phyloP scores from a whole-genome alignment of 2,329 filamentous ascomycete genomes.

The Davidsoniella neocaledoniae region DNA sequence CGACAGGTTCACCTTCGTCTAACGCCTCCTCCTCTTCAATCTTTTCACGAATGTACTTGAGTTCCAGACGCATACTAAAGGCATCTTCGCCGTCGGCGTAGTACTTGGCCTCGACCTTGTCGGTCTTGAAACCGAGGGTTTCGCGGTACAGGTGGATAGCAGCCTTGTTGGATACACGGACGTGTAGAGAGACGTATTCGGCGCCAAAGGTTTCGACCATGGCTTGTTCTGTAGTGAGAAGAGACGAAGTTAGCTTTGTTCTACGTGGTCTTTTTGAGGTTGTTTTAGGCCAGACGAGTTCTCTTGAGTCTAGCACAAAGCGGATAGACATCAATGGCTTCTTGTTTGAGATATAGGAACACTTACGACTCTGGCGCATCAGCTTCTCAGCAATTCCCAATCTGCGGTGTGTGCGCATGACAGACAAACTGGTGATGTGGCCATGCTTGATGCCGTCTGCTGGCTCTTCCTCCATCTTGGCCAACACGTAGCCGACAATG shows the following conservation, averaged over 20 bases:
- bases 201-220: conserved; percentile 94
- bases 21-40: conserved; percentile 27
- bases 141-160: conserved; percentile 85
- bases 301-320: too few species aligned
- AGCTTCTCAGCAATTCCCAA: conserved; percentile 91
- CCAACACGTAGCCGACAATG: conserved; percentile 97
- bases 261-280: background rate
- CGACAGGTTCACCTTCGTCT: conserved; percentile 57
- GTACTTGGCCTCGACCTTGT: conserved; percentile 77
- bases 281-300: background rate
- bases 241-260: background rate
- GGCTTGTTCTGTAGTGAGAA: conserved; percentile 49
- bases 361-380: conserved; percentile 87
- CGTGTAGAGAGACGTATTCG: conserved; percentile 87
- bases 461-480: conserved; percentile 99
- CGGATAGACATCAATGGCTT: too few species aligned
- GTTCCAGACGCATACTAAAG: conserved; percentile 80
- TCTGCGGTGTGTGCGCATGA: conserved; percentile 88
- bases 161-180: conserved; percentile 82
- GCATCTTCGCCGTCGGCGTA: conserved; percentile 97
- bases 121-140: conserved; percentile 75
- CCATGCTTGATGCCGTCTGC: conserved; percentile 80
- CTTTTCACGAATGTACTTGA: conserved; percentile 41
- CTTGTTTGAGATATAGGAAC: background rate
- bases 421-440: conserved; percentile 86